Conservation (phyloP, 1,284 basidiomycete species). For the Ustilago xerochloae region DNA sequence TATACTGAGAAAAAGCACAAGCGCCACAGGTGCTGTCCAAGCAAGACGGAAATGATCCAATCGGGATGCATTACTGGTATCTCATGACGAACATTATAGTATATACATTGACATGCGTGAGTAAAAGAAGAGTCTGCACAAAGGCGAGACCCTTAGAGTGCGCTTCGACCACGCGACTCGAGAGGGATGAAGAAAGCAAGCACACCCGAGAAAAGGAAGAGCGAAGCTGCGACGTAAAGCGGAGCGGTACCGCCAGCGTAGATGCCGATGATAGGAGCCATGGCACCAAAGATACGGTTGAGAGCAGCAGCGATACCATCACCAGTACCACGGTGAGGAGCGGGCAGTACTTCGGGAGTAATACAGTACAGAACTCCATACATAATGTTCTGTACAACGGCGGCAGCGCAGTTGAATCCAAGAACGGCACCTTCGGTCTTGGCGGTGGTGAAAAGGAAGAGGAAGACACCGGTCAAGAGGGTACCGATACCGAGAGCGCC, state of each 20-base stretch:
- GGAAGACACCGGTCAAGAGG: slow-evolving; percentile 64
- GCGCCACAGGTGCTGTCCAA: background rate
- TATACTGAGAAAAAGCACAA: too few relatives aligned
- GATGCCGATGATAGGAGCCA: slow-evolving; percentile 65
- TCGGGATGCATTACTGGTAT: slow-evolving; percentile 12
- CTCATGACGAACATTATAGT: background rate
- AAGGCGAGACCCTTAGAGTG: slow-evolving; percentile 22
- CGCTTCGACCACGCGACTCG: slow-evolving; percentile 53
- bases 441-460: slow-evolving; percentile 64
- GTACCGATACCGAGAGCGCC: slow-evolving; percentile 66
- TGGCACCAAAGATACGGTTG: slow-evolving; percentile 62
- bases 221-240: slow-evolving; percentile 56
- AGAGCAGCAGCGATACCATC: slow-evolving; percentile 63
- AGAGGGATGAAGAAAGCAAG: slow-evolving; percentile 59
- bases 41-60: background rate
- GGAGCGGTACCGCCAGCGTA: slow-evolving; percentile 52
- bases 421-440: slow-evolving; percentile 51
- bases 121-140: background rate
- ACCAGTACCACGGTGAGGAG: slow-evolving; percentile 65
- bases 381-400: slow-evolving; percentile 62
- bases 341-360: slow-evolving; percentile 65
- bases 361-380: slow-evolving; percentile 55
- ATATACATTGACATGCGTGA: background rate
- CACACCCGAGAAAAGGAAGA: slow-evolving; percentile 59
- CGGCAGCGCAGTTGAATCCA: slow-evolving; percentile 61